Evolutionary conservation across 176 grass and related monocot species (phyloP).

Genomic region (Carex littledalei): DNA sequence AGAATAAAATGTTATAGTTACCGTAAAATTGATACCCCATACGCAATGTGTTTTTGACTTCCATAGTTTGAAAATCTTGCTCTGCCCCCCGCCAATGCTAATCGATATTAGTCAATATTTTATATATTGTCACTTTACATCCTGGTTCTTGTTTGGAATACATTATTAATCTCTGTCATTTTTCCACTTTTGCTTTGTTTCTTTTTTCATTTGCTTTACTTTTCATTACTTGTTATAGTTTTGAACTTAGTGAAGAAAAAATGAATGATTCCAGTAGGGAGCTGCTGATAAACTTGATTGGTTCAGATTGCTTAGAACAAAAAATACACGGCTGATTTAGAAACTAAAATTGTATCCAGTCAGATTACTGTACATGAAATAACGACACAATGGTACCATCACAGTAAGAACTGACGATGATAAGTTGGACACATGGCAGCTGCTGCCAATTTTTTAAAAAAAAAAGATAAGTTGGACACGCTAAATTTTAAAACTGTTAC

Average conservation of each 20-base stretch:
- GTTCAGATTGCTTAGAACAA: not conserved
- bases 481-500: conserved; percentile 18
- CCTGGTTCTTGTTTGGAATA: not conserved
- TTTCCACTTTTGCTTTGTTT: not conserved
- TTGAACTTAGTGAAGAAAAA: too few relatives aligned
- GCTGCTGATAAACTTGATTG: not conserved
- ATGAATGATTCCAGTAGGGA: not conserved
- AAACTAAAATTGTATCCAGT: not conserved
- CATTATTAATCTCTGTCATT: not conserved
- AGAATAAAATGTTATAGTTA: too few relatives aligned
- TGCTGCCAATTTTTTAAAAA: too few relatives aligned
- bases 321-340: not conserved
- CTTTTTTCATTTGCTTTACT: not conserved
- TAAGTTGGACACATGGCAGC: too few relatives aligned
- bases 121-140: not conserved
- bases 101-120: not conserved
- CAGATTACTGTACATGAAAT: not conserved
- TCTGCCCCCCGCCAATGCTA: too few relatives aligned
- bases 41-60: too few relatives aligned
- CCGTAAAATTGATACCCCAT: too few relatives aligned
- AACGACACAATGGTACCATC: not conserved
- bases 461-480: not conserved
- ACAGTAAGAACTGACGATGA: not conserved
- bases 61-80: too few relatives aligned
- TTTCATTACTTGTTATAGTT: too few relatives aligned